Conservation (phyloP, 2,329 filamentous ascomycete genomes). For the Aspergillus persii region DNA sequence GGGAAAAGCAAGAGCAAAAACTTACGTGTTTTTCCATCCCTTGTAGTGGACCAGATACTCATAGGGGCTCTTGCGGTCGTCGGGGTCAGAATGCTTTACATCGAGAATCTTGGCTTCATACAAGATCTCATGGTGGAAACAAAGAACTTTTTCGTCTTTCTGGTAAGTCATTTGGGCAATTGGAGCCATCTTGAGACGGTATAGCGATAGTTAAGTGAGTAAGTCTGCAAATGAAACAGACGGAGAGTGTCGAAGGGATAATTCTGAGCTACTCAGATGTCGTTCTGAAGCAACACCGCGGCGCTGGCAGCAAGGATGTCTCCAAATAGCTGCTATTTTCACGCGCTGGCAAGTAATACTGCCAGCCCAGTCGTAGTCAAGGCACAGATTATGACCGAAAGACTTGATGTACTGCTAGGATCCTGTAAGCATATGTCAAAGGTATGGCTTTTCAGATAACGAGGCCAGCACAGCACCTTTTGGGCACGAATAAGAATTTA, state of each 20-base stretch:
- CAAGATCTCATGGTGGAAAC: constrained; percentile 94
- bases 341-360: background rate
- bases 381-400: background rate
- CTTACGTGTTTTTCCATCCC: constrained; percentile 95
- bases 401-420: background rate
- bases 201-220: background rate
- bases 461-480: background rate
- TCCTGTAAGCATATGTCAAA: background rate
- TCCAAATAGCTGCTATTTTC: background rate
- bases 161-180: constrained; percentile 55
- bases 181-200: constrained; percentile 55
- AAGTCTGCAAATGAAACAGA: background rate
- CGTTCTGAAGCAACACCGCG: background rate
- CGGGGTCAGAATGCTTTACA: constrained; percentile 59
- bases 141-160: constrained; percentile 88
- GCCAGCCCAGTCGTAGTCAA: background rate
- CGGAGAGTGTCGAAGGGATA: background rate
- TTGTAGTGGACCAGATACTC: constrained; percentile 98
- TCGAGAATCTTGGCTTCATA: constrained; percentile 97
- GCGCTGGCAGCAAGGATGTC: background rate
- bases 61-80: constrained; percentile 70
- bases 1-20: constrained; percentile 26
- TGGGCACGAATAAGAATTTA: background rate
- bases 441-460: background rate
- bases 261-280: background rate